Evolutionary conservation across 208 protist species (phyloP).

Genomic region (Trypanosoma boissoni): DNA sequence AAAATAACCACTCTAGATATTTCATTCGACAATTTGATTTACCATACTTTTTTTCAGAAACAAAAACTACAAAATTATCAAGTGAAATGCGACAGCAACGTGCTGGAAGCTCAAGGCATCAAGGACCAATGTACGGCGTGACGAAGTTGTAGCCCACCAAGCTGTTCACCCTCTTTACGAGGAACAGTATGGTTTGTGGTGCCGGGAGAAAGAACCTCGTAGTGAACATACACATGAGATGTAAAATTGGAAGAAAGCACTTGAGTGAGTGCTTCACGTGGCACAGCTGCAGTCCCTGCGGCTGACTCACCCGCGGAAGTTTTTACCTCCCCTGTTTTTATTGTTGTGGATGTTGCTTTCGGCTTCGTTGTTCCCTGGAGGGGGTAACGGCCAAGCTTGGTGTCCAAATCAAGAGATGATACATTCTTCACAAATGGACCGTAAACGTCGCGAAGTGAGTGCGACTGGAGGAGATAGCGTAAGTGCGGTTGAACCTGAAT

Average conservation of each 20-base stretch:
- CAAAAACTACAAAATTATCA: too few species aligned
- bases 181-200: background rate
- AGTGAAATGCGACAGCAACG: too few species aligned
- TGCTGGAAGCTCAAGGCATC: slow-evolving; percentile 25
- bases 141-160: slow-evolving; percentile 32
- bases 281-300: slow-evolving; percentile 11
- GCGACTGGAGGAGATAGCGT: slow-evolving; percentile 59
- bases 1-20: background rate
- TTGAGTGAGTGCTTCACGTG: slow-evolving; percentile 42
- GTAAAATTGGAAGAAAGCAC: slow-evolving; percentile 48
- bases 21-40: too few species aligned
- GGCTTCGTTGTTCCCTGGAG: too few species aligned
- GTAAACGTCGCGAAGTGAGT: slow-evolving; percentile 61
- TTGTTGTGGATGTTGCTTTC: background rate
- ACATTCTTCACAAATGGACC: slow-evolving; percentile 21
- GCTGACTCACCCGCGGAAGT: slow-evolving; percentile 1
- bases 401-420: too few species aligned
- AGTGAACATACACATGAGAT: slow-evolving; percentile 70
- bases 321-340: background rate
- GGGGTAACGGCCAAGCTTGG: too few species aligned
- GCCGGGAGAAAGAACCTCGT: slow-evolving; percentile 27
- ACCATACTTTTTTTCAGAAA: too few species aligned
- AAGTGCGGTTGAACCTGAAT: slow-evolving; percentile 72
- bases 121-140: slow-evolving; percentile 66
- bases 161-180: background rate